Conservation (phyloP, 495 filamentous ascomycete genomes). For the Penicillium taxi region DNA sequence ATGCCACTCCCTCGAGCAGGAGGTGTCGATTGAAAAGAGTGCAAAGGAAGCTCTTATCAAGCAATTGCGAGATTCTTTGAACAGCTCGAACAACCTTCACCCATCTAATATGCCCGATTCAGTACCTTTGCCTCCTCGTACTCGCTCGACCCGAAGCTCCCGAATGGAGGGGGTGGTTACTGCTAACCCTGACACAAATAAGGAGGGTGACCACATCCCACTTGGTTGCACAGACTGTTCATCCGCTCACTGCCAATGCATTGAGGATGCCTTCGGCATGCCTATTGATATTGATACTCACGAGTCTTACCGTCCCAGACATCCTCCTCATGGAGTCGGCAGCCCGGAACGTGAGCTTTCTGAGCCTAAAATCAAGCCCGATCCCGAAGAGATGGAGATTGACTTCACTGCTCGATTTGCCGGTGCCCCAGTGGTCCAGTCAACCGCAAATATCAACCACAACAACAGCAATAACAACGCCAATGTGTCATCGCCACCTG, state of each 20-base stretch:
- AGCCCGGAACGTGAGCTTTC: constrained; percentile 25
- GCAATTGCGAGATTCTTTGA: constrained; percentile 31
- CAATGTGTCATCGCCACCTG: constrained; percentile 31
- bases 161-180: constrained; percentile 17
- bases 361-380: constrained; percentile 39
- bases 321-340: constrained; percentile 22
- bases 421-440: constrained; percentile 27
- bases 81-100: constrained; percentile 17
- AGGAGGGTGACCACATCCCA: constrained; percentile 24
- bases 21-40: constrained; percentile 37
- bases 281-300: constrained; percentile 26
- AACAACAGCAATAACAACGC: constrained; percentile 22
- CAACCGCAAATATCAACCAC: constrained; percentile 20
- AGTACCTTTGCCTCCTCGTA: constrained; percentile 26
- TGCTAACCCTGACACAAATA: constrained; percentile 10
- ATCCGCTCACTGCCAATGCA: constrained; percentile 55
- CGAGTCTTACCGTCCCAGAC: constrained; percentile 24
- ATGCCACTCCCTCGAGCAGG: constrained; percentile 42
- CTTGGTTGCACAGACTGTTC: constrained; percentile 60
- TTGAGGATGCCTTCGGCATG: constrained; percentile 56
- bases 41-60: constrained; percentile 37
- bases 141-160: constrained; percentile 16
- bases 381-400: constrained; percentile 60
- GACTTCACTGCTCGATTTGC: constrained; percentile 66
- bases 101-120: constrained; percentile 23